A percentile compares a stretch with the other conserved stretches of the same genome.
Evolutionary conservation across 2,329 filamentous ascomycete genomes (phyloP).

Genomic region (Fusarium tanahbumbuense): DNA sequence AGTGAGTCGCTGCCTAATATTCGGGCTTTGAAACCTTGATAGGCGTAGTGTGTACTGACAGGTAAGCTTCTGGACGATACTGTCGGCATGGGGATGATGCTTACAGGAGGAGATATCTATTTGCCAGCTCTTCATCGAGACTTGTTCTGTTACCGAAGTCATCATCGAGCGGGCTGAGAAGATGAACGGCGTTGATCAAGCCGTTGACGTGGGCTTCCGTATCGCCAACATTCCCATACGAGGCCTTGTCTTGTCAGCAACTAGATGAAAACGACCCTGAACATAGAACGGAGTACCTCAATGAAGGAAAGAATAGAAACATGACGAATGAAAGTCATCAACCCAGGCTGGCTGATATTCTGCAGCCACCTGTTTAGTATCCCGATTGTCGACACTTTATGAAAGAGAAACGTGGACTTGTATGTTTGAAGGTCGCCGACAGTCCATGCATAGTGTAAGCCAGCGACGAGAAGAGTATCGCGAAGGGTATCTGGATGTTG

Average conservation of each 20-base stretch:
- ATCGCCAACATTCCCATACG: constrained; percentile 32
- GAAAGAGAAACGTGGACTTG: constrained; percentile 37
- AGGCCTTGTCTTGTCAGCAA: not conserved
- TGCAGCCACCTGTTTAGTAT: constrained; percentile 37
- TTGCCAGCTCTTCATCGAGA: constrained; percentile 37
- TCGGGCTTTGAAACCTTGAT: constrained; percentile 40
- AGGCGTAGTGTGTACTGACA: constrained; percentile 26
- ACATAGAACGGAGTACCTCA: constrained; percentile 17
- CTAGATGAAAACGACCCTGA: fast-evolving
- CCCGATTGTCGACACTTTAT: constrained; percentile 35
- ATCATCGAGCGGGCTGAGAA: constrained; percentile 21
- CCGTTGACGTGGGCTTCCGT: constrained; percentile 41
- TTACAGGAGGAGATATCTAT: constrained; percentile 41
- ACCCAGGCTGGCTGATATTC: not conserved
- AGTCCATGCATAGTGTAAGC: constrained; percentile 42
- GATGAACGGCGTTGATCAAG: constrained; percentile 27
- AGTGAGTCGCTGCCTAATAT: constrained; percentile 29
- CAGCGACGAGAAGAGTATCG: constrained; percentile 36
- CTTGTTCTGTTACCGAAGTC: not conserved
- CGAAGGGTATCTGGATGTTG: constrained; percentile 38
- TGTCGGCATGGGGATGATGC: fast-evolving
- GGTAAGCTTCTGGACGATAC: not conserved
- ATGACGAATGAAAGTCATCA: constrained; percentile 38
- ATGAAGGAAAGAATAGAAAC: constrained; percentile 36
- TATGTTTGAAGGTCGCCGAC: constrained; percentile 31